Evolutionary conservation across 1,284 basidiomycete species (phyloP), one percentile per base, ranked within the genome.

Genomic region (Chalciporus sp.): DNA sequence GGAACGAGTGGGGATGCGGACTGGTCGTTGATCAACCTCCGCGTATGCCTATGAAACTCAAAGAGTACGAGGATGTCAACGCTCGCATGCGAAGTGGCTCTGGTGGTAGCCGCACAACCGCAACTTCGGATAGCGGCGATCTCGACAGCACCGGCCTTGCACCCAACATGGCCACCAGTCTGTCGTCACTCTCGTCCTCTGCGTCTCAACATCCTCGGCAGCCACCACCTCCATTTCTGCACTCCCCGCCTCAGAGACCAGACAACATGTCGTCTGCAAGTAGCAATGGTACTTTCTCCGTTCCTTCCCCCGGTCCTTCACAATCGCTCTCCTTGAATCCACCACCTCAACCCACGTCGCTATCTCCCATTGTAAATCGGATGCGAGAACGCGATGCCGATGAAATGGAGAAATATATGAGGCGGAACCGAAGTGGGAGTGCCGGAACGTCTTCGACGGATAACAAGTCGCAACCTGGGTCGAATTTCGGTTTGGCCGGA

Each of bases 331-430:
- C 65, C 43, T 56, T 67, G n/a, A 75, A 73, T 45, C 68, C 79
- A 42, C 55, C 58, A 3, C 57, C 57, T 26, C 58, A 64, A 52
- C 49, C 49, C 20, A 26, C 80, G 44, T 79, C 81, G 29, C 66
- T 90, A 55, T 87, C 90, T 9, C 88, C 87, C 2, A 81, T 92
- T 53, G 87, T 85, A 17, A 86, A 76, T 58, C 85, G 89, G 28
- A 86, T 92, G 76, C 80, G 85, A 60, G 86, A 91, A 72, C 79
- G 84, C 53, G 90, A 92, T 66, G 89, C 89, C 26, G 87, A 88
- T 68, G 90, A 90, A 26, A 90, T 89, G 76, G 88, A 91, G 66
- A 89, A 90, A 64, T 92, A 92, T 66, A 78, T 90, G 68, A 76
- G 81, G 57, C 82, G 90, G 50, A 88, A 88, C 74, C 80, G 89